Evolutionary conservation across 805 yeast species (phyloP).

Genomic region (Vanderwaltozyma polyspora): DNA sequence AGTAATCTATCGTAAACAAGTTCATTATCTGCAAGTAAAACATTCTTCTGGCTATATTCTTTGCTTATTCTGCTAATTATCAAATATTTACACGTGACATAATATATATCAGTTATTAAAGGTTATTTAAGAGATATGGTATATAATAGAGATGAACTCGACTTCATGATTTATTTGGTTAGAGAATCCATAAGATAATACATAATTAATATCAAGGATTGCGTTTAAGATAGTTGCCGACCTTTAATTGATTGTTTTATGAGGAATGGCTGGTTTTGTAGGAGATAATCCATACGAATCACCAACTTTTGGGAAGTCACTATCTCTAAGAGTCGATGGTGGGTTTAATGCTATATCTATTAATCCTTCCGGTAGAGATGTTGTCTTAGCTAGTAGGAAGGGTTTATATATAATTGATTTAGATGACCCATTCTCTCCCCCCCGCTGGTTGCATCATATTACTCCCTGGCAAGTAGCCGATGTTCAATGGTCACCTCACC

Average conservation of each 20-base stretch:
- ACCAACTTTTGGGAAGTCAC: constrained; percentile 66
- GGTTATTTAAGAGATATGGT: no score
- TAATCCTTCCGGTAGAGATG: constrained; percentile 85
- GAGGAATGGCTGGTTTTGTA: constrained; percentile 3
- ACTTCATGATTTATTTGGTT: no score
- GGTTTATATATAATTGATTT: constrained; percentile 87
- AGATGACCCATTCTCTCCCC: constrained; percentile 91
- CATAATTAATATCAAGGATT: background rate
- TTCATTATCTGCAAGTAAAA: no score
- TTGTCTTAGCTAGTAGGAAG: constrained; percentile 69
- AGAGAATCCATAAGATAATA: background rate
- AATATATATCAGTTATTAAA: no score
- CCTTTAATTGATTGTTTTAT: no score
- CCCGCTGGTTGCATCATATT: constrained; percentile 83
- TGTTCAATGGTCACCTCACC: constrained; percentile 96
- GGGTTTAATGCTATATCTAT: constrained; percentile 86
- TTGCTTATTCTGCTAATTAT: no score
- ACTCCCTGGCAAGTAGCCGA: constrained; percentile 99
- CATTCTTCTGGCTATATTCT: no score
- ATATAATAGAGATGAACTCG: no score
- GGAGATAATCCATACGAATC: constrained; percentile 31
- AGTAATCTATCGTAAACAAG: no score
- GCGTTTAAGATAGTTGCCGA: background rate
- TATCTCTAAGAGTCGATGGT: constrained; percentile 80
- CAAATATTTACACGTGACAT: no score